Conservation (phyloP, 257 asterid species). For the Solanum medicagineum region DNA sequence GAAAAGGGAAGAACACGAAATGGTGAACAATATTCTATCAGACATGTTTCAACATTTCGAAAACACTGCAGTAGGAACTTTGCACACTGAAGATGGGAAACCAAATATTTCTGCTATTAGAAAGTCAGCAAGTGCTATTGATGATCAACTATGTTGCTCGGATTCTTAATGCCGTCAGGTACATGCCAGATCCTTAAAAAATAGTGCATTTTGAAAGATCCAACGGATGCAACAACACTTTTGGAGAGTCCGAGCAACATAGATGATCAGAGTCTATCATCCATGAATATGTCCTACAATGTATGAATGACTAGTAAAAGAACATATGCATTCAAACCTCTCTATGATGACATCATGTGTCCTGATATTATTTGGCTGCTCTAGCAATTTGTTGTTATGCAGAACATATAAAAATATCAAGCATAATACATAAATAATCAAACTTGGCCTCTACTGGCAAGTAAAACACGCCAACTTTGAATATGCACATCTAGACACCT, state of each 20-base stretch:
- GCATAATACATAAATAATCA: background rate
- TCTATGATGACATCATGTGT: background rate
- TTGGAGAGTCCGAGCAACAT: background rate
- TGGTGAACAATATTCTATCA: slow-evolving; percentile 33
- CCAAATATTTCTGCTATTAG: slow-evolving; percentile 38
- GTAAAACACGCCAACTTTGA: background rate
- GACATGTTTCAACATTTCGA: slow-evolving; percentile 23
- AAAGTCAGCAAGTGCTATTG: slow-evolving; percentile 10
- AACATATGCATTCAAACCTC: background rate
- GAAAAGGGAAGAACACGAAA: slow-evolving; percentile 48
- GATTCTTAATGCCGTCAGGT: background rate
- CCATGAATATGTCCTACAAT: background rate
- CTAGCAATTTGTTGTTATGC: background rate
- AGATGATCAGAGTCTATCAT: background rate
- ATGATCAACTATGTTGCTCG: background rate
- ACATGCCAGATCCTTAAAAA: background rate
- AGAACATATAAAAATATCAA: background rate
- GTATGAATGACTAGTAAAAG: background rate
- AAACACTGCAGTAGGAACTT: slow-evolving; percentile 21
- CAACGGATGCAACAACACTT: background rate
- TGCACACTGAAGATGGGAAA: slow-evolving; percentile 26
- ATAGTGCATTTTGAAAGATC: background rate
- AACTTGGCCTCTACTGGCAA: background rate
- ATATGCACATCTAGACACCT: background rate
- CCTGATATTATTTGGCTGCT: background rate